Conservation (phyloP, 2,329 filamentous ascomycete species). For the Fusarium temperatum region DNA sequence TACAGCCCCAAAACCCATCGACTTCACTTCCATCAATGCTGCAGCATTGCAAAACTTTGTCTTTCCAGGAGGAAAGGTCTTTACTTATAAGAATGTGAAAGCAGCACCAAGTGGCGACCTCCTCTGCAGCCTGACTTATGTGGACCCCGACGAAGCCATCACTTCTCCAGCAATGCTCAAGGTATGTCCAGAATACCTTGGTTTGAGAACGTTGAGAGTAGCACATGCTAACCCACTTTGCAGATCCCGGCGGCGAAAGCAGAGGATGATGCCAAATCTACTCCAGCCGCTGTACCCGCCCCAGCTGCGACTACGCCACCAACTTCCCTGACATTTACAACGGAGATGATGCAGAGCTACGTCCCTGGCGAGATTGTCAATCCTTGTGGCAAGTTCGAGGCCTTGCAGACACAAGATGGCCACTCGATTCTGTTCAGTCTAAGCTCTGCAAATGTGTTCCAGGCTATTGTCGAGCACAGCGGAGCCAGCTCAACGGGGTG, state of each 20-base stretch:
- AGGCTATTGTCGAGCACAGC: neutral
- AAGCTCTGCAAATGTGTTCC: neutral
- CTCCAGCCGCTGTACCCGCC: fast-evolving
- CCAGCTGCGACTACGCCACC: neutral
- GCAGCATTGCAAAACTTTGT: fast-evolving
- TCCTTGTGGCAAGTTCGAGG: neutral
- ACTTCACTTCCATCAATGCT: neutral
- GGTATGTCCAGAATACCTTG: neutral
- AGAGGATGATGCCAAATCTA: fast-evolving
- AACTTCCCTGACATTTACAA: neutral
- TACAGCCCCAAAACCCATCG: too few relatives aligned
- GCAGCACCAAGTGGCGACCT: neutral
- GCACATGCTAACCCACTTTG: fast-evolving
- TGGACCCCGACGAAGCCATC: neutral
- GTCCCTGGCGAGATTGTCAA: neutral
- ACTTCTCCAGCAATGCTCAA: neutral
- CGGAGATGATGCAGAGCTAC: neutral
- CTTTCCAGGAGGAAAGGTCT: neutral
- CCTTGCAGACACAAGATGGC: neutral
- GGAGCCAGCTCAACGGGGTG: neutral
- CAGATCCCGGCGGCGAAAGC: neutral
- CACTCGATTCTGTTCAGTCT: neutral
- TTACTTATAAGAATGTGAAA: neutral
- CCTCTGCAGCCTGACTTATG: neutral
- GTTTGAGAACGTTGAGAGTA: too few relatives aligned